These are phyloP conservation scores for Suaeda aralocaspica DNA, from an alignment of 148 eudicot genomes.

Conservation along the genomic window DNA sequence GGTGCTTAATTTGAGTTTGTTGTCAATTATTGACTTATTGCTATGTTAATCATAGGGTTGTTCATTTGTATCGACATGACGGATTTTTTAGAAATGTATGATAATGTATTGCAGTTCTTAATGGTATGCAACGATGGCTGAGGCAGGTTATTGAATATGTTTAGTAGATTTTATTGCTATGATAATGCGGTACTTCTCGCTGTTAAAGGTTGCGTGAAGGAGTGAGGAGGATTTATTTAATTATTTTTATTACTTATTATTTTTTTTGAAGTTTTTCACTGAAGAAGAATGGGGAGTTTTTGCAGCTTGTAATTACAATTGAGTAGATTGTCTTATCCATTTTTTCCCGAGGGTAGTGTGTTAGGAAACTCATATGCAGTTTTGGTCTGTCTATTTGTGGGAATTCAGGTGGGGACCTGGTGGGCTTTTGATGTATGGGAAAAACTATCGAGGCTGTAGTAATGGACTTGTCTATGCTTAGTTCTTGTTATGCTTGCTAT, in stretches of 20 bases:
- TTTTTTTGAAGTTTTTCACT: too few species aligned
- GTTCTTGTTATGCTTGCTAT: too few species aligned
- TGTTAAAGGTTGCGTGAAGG: neutral
- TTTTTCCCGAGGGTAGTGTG: neutral
- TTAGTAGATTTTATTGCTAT: neutral
- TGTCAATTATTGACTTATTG: neutral
- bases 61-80: too few species aligned
- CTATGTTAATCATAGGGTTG: neutral
- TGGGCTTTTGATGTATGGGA: neutral
- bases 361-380: neutral
- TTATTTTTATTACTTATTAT: too few species aligned
- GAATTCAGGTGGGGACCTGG: too few species aligned
- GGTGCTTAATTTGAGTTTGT: neutral
- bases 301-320: neutral
- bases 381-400: too few species aligned
- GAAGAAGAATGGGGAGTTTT: neutral
- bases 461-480: neutral
- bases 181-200: too few species aligned
- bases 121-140: neutral
- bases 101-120: neutral
- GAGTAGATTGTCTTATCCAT: neutral
- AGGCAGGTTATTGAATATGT: neutral
- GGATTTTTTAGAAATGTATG: too few species aligned
- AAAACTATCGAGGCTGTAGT: neutral
- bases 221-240: neutral